phyloP scores from a whole-genome alignment of 2,329 filamentous ascomycete genomes.

The Botrytis tulipae region DNA sequence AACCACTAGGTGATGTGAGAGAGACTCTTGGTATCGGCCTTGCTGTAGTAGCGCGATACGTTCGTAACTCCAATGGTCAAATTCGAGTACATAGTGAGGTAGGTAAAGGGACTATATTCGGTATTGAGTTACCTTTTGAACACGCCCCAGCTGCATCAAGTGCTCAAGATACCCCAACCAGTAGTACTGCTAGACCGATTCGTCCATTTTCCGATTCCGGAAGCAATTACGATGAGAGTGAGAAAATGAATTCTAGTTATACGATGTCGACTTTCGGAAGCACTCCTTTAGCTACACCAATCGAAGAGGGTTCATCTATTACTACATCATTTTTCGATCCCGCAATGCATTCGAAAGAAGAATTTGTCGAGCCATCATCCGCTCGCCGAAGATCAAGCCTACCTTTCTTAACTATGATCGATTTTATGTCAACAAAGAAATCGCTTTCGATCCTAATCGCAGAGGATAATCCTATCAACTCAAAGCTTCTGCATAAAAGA shows the following conservation, averaged over 20 bases:
- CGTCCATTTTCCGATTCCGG: neutral
- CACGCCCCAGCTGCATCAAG: conserved; percentile 16
- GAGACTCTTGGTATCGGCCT: conserved; percentile 30
- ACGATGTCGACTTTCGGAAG: neutral
- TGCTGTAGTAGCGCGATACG: conserved; percentile 31
- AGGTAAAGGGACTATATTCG: conserved; percentile 30
- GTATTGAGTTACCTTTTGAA: conserved; percentile 30
- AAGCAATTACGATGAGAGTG: conserved; percentile 1
- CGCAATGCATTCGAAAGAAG: neutral
- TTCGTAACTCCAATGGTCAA: conserved; percentile 29
- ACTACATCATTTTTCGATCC: conserved; percentile 13
- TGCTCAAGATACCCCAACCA: neutral
- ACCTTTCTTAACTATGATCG: neutral
- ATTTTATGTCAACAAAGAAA: neutral
- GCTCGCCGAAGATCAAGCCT: neutral
- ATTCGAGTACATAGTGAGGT: conserved; percentile 27
- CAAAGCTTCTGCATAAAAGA: conserved; percentile 75
- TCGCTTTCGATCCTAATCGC: conserved; percentile 64
- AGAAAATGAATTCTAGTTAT: conserved; percentile 5
- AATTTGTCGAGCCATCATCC: neutral
- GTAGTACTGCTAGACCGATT: neutral
- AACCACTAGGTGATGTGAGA: conserved; percentile 7
- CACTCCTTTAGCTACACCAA: conserved; percentile 7
- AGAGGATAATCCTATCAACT: conserved; percentile 86
- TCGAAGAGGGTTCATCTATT: conserved; percentile 1